Evolutionary conservation across 2,329 filamentous ascomycete genomes (phyloP), one percentile per base, ranked within the genome.

Genomic region (Ophiostoma perfectum): DNA sequence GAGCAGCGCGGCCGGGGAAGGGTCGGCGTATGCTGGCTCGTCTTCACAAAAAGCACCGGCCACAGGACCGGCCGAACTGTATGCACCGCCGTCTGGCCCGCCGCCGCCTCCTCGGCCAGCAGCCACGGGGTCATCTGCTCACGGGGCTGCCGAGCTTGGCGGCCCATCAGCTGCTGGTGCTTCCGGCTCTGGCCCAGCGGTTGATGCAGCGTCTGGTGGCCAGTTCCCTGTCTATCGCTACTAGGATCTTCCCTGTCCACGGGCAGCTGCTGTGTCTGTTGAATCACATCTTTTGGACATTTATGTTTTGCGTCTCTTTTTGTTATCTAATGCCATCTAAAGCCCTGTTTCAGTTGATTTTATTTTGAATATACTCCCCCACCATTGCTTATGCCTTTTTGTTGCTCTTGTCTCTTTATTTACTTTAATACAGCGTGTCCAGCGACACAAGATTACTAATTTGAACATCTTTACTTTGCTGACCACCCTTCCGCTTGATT

Each of bases 191-290:
- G 68, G 63, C 14, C 52, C 45, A 36, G 66, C 55, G 9, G 66
- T 67, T 1, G 68, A 67, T 14, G 64, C 68, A 0, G 68, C 64
- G 47, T 63, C 68, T 4, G 38, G 63, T 12, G 49, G 62, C 39
- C 41, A 62, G 7, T 65, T 18, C 3, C 67, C 67, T 1, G 65
- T 70, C 0, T 68, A 63, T 14, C 66, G 65, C 27, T 71, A 67
- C 63, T 66, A 64, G 41, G 47, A 16, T 55, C 8, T 2, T 14
- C 16, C 9, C 36, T n/a, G 27, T n/a, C 36, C 16, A 16, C 2
- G 14, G 14, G 12, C 6, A 44, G 3, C 4, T 3, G 38, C 38
- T 2, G 11, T 9, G 11, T 5, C 1, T 38, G 3, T 38, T 38
- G 27, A 27, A 27, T 2, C 27, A 27, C 27, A 3, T 14, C 7